Percentiles rank a stretch among this genome's conserved stretches.
Evolutionary conservation across 2,329 filamentous ascomycete species (phyloP).

Genomic region (Colletotrichum incanum): DNA sequence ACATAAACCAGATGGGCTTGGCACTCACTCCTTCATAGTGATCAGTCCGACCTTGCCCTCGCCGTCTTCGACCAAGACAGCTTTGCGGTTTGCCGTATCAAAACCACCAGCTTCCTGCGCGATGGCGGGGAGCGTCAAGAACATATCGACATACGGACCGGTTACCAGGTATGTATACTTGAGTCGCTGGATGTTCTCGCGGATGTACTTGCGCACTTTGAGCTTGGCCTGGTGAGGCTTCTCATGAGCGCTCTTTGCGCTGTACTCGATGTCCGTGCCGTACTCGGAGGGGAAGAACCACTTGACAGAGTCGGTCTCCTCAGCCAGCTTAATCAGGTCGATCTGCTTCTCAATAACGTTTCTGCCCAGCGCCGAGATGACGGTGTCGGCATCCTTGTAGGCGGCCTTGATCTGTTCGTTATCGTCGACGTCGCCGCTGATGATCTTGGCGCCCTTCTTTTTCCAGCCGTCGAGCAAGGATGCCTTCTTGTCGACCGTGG

Average conservation of each 20-base stretch:
- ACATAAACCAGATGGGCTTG: no score
- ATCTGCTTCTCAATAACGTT: slow-evolving; percentile 74
- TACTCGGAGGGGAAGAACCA: slow-evolving; percentile 80
- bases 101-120: slow-evolving; percentile 68
- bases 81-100: slow-evolving; percentile 70
- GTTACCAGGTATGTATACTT: slow-evolving; percentile 79
- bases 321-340: slow-evolving; percentile 73
- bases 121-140: slow-evolving; percentile 60
- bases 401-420: slow-evolving; percentile 65
- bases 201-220: slow-evolving; percentile 74
- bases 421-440: slow-evolving; percentile 56
- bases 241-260: slow-evolving; percentile 70
- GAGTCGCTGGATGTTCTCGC: slow-evolving; percentile 66
- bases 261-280: slow-evolving; percentile 76
- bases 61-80: slow-evolving; percentile 74
- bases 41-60: slow-evolving; percentile 77
- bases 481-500: slow-evolving; percentile 43
- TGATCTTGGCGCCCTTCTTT: slow-evolving; percentile 46
- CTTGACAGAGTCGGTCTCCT: slow-evolving; percentile 66
- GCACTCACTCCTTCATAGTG: slow-evolving; percentile 78
- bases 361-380: slow-evolving; percentile 76
- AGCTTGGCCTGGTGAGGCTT: slow-evolving; percentile 80
- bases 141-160: slow-evolving; percentile 78
- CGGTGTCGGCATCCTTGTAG: slow-evolving; percentile 74
- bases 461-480: slow-evolving; percentile 45